A percentile compares a stretch with the other conserved stretches of the same genome.
These are phyloP conservation scores for Acanthamoeba triangularis DNA, from an alignment of 208 protist species.

Conservation along the genomic window DNA sequence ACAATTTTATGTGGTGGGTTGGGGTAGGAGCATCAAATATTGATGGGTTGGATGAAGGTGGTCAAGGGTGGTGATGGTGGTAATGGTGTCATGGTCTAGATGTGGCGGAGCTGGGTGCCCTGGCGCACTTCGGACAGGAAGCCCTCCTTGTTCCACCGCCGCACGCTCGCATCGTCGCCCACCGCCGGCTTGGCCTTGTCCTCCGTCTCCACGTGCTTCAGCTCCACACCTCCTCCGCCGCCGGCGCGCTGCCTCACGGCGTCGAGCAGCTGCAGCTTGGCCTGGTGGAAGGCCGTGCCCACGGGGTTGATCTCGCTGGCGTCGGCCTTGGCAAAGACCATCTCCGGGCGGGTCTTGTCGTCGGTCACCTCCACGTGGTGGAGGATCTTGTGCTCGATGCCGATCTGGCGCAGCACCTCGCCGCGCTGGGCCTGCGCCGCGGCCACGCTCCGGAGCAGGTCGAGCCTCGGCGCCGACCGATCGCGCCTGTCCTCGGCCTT, in stretches of 20 bases:
- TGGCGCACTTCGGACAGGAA: constrained; percentile 47
- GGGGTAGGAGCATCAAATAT: background rate
- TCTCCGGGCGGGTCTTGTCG: background rate
- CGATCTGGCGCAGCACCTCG: constrained; percentile 43
- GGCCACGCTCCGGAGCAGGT: background rate
- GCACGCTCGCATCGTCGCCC: background rate
- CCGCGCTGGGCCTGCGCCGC: background rate
- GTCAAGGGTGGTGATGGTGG: no score
- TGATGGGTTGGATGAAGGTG: background rate
- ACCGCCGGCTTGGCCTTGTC: constrained; percentile 64
- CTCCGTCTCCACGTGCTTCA: constrained; percentile 33
- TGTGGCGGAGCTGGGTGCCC: constrained; percentile 40
- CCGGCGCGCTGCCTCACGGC: constrained; percentile 38
- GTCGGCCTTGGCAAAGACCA: constrained; percentile 21
- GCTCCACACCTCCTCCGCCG: constrained; percentile 17
- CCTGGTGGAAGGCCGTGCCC: background rate
- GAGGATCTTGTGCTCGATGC: constrained; percentile 16
- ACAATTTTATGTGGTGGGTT: no score
- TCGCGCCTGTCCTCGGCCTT: background rate
- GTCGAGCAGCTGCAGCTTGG: constrained; percentile 39
- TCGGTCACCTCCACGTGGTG: constrained; percentile 53
- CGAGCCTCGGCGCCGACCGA: constrained; percentile 10
- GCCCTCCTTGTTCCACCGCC: constrained; percentile 51
- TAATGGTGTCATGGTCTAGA: background rate
- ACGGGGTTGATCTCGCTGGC: background rate